Conservation (phyloP, 1,139 yeast genomes). For the Blastobotrys apis region DNA sequence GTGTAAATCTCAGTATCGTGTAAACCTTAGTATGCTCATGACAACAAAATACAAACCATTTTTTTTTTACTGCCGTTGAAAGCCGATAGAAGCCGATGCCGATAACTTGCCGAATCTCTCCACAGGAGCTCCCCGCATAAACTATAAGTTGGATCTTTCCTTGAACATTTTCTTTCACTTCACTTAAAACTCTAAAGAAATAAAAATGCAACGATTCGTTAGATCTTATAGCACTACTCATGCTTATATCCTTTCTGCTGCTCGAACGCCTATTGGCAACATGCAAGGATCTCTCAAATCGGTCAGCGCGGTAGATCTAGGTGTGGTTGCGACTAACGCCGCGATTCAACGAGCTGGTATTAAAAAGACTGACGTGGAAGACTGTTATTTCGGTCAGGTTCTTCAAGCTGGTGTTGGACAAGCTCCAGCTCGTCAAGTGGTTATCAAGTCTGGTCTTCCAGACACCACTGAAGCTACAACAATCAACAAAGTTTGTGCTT, state of each 20-base stretch:
- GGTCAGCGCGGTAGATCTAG: conserved; percentile 50
- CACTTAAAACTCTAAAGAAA: neutral
- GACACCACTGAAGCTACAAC: conserved; percentile 52
- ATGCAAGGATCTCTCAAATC: conserved; percentile 53
- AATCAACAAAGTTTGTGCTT: conserved; percentile 59
- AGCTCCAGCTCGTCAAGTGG: conserved; percentile 63
- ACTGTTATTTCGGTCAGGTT: conserved; percentile 54
- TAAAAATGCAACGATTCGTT: conserved; percentile 9
- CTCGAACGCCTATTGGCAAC: conserved; percentile 58
- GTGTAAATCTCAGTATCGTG: too few relatives aligned
- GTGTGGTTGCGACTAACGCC: conserved; percentile 52
- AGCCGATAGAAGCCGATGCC: too few relatives aligned
- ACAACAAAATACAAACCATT: too few relatives aligned
- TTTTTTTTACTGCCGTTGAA: too few relatives aligned
- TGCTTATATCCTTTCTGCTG: conserved; percentile 48
- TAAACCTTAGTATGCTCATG: too few relatives aligned
- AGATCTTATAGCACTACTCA: conserved; percentile 9
- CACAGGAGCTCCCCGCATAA: too few relatives aligned
- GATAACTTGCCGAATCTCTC: too few relatives aligned
- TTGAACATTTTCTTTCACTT: too few relatives aligned
- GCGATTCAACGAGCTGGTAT: conserved; percentile 53
- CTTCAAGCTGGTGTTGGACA: conserved; percentile 58
- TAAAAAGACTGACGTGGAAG: conserved; percentile 48
- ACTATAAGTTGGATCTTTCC: too few relatives aligned
- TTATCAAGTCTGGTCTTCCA: conserved; percentile 54